Evolutionary conservation across 805 yeast species (phyloP).

Genomic region (Torulaspora microellipsoides): DNA sequence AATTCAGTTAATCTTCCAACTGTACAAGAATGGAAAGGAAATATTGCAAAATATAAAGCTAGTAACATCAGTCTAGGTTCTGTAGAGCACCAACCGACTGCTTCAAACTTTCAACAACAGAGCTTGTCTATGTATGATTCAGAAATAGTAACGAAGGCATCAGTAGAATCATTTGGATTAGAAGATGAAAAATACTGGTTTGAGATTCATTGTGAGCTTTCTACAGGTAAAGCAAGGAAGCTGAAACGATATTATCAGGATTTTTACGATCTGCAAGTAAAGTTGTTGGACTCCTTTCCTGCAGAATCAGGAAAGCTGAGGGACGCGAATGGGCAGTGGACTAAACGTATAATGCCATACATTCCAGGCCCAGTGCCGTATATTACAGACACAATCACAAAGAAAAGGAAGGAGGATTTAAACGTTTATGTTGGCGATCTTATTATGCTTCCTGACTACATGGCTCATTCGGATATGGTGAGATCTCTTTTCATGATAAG

Average conservation of each 20-base stretch:
- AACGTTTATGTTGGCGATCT: slow-evolving; percentile 56
- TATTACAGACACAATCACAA: slow-evolving; percentile 71
- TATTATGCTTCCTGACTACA: slow-evolving; percentile 68
- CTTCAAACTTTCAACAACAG: slow-evolving; percentile 11
- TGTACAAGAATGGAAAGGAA: slow-evolving; percentile 92
- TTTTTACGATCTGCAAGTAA: slow-evolving; percentile 89
- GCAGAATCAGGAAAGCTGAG: slow-evolving; percentile 77
- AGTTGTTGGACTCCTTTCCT: slow-evolving; percentile 76
- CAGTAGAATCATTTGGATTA: slow-evolving; percentile 73
- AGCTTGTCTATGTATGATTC: slow-evolving; percentile 14
- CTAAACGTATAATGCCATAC: slow-evolving; percentile 78
- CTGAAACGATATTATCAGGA: slow-evolving; percentile 91
- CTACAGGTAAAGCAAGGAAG: slow-evolving; percentile 63
- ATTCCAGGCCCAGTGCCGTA: slow-evolving; percentile 95
- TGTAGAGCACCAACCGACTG: slow-evolving; percentile 34
- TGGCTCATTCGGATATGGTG: slow-evolving; percentile 65
- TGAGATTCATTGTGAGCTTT: slow-evolving; percentile 59
- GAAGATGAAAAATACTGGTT: slow-evolving; percentile 91
- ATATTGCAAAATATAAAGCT: slow-evolving; percentile 89
- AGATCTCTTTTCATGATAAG: slow-evolving; percentile 61
- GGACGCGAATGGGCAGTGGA: slow-evolving; percentile 49
- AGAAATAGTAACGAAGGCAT: slow-evolving; percentile 41
- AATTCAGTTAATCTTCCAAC: slow-evolving; percentile 72
- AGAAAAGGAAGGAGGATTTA: slow-evolving; percentile 50
- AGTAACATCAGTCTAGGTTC: slow-evolving; percentile 71